Evolutionary conservation across 129 eudicot species (phyloP).

Genomic region (Tagetes patula): DNA sequence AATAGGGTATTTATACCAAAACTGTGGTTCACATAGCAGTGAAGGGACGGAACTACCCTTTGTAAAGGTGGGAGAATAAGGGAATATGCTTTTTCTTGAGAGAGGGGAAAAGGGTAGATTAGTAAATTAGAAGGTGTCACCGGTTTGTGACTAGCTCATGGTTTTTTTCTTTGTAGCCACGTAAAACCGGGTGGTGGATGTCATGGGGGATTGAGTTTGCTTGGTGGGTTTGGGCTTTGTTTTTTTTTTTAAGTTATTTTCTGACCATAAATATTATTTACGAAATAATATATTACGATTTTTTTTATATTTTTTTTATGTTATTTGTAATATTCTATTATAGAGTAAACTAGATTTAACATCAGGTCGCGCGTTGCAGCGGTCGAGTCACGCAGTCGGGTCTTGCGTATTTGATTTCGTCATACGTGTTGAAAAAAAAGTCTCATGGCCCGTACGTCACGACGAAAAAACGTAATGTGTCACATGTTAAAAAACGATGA

Average conservation of each 20-base stretch:
- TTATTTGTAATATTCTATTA: neutral
- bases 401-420: too few relatives aligned
- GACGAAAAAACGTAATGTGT: too few relatives aligned
- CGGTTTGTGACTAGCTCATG: constrained; percentile 22
- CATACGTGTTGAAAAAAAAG: too few relatives aligned
- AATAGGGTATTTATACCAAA: constrained; percentile 23
- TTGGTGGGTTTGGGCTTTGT: constrained; percentile 22
- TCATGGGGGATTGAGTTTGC: constrained; percentile 13
- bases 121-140: neutral
- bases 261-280: neutral
- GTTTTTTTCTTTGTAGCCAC: constrained; percentile 20
- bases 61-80: constrained; percentile 23
- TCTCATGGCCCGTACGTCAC: too few relatives aligned
- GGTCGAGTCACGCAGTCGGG: too few relatives aligned
- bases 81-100: constrained; percentile 13
- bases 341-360: too few relatives aligned
- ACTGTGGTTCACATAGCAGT: constrained; percentile 27
- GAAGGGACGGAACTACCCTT: constrained; percentile 23
- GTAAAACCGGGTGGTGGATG: constrained; percentile 25
- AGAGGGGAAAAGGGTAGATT: constrained; percentile 8
- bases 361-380: neutral
- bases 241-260: neutral
- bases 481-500: too few relatives aligned
- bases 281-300: neutral
- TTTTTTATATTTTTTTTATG: neutral